These are phyloP conservation scores for Funneliformis geosporum DNA, from an alignment of 192 early-diverging fungal species.

Conservation along the genomic window DNA sequence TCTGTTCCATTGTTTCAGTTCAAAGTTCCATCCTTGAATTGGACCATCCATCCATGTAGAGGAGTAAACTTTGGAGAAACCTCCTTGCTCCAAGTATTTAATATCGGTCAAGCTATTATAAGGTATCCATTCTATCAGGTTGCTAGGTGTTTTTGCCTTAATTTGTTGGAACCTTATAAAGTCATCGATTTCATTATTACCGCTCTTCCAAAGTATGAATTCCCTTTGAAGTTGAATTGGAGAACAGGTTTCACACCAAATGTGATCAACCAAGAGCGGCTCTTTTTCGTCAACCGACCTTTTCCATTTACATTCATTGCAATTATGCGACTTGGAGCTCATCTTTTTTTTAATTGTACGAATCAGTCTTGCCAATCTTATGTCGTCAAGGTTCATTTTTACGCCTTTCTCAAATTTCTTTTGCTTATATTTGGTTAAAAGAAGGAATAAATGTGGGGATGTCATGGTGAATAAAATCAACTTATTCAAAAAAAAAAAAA, in stretches of 20 bases:
- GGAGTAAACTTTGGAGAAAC: not conserved
- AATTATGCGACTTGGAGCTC: not conserved
- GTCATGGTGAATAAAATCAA: too few species aligned
- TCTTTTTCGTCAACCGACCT: not conserved
- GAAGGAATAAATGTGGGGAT: too few species aligned
- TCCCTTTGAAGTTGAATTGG: not conserved
- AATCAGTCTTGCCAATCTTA: too few species aligned
- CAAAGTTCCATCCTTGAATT: not conserved
- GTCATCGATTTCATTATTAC: constrained; percentile 1
- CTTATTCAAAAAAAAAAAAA: too few species aligned
- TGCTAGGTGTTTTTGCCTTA: not conserved
- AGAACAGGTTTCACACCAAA: not conserved
- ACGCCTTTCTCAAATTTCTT: too few species aligned
- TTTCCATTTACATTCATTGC: not conserved
- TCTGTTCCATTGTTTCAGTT: not conserved
- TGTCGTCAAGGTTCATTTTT: too few species aligned
- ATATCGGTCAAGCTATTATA: not conserved
- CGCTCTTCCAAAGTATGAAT: not conserved
- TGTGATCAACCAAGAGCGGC: not conserved
- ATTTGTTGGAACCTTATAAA: not conserved
- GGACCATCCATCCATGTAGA: not conserved
- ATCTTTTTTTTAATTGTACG: not conserved
- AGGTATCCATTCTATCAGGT: constrained; percentile 4
- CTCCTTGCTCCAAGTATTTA: not conserved
- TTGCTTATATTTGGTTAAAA: too few species aligned